phyloP scores from a whole-genome alignment of 139 green algal species.

The Chlamydomonas schloesseri region DNA sequence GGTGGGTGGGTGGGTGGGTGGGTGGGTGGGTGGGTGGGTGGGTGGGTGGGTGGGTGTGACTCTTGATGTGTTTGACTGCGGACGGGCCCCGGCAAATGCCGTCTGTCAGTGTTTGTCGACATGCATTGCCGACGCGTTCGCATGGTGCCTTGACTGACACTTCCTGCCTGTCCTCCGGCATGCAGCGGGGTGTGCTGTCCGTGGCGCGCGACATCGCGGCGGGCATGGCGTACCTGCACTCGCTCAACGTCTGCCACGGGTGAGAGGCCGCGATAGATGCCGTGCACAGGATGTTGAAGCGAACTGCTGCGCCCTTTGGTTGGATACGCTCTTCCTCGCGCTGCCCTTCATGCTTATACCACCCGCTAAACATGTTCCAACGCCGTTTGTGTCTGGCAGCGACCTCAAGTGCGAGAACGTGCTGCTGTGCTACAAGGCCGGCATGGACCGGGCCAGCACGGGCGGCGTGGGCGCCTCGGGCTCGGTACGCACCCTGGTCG shows the following conservation, averaged over 20 bases:
- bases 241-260: slow-evolving; percentile 55
- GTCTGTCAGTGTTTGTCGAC: no score
- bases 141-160: no score
- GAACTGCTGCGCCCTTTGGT: no score
- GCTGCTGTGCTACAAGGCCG: slow-evolving; percentile 10
- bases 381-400: no score
- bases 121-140: no score
- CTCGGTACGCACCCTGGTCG: background rate
- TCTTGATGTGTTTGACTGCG: no score
- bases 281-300: no score
- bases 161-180: no score
- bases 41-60: background rate
- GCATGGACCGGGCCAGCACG: background rate
- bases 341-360: no score
- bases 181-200: slow-evolving; percentile 35
- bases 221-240: slow-evolving; percentile 63
- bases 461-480: background rate
- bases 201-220: slow-evolving; percentile 51
- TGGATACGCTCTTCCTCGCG: no score
- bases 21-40: background rate
- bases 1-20: background rate
- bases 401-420: slow-evolving; percentile 54
- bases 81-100: no score
- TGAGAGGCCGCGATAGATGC: background rate
- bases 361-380: no score